Evolutionary conservation across 345 rosid genomes (phyloP).

Genomic region (Syzygium jambos): DNA sequence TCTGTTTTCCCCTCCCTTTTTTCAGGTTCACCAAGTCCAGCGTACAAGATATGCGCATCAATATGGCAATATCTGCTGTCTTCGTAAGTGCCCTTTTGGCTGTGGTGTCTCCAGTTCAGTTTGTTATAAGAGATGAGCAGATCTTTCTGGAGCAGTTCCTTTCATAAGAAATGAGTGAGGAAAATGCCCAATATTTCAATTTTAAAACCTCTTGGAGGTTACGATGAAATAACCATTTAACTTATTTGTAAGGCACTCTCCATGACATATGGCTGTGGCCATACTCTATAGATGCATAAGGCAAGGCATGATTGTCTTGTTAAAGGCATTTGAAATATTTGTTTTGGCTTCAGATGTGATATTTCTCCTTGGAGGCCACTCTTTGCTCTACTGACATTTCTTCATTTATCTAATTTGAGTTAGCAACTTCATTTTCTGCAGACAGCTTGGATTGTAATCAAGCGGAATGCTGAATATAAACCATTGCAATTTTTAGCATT

Average conservation of each 20-base stretch:
- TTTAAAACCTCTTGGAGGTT: neutral
- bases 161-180: neutral
- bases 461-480: constrained; percentile 74
- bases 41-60: constrained; percentile 55
- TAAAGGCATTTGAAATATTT: neutral
- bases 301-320: neutral
- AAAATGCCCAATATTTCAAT: neutral
- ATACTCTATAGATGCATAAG: neutral
- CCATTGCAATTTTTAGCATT: constrained; percentile 93
- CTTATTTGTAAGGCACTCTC: neutral
- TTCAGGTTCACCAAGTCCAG: constrained; percentile 72
- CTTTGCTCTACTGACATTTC: neutral
- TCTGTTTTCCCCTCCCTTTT: neutral
- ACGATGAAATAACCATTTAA: neutral
- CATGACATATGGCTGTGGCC: neutral
- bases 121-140: neutral
- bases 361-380: neutral
- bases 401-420: neutral
- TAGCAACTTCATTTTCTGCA: constrained; percentile 20
- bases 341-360: neutral
- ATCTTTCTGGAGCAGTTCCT: neutral
- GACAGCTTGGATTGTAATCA: constrained; percentile 79
- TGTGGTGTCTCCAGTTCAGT: neutral
- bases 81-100: constrained; percentile 55
- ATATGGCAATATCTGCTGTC: constrained; percentile 78